Percentiles rank a stretch among this genome's conserved stretches.
Conservation (phyloP, 352 stramenopile species). For the Thalassiosira exigua region DNA sequence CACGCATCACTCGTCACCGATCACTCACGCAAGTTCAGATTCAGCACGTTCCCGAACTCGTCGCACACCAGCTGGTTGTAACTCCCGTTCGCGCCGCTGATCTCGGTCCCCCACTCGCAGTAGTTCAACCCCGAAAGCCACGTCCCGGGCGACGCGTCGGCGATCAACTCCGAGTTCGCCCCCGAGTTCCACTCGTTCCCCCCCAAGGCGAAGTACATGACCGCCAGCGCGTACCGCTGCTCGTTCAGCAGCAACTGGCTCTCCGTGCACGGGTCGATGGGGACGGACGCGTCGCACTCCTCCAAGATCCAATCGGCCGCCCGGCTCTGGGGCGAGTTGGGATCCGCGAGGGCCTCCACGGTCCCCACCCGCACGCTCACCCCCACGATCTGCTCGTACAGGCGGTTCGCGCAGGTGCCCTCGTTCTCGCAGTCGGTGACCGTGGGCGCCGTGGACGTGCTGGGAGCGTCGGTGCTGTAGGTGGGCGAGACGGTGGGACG, state of each 20-base stretch:
- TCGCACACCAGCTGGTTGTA: slow-evolving; percentile 62
- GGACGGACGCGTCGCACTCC: slow-evolving; percentile 39
- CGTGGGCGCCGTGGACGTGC: slow-evolving; percentile 21
- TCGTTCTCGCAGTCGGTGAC: slow-evolving; percentile 37
- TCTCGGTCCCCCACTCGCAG: slow-evolving; percentile 52
- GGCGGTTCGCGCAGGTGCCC: slow-evolving; percentile 51
- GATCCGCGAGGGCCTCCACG: slow-evolving; percentile 30
- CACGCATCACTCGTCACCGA: too few species aligned
- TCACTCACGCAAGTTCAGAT: slow-evolving; percentile 64
- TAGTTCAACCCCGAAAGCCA: slow-evolving; percentile 59
- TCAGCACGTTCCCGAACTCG: slow-evolving; percentile 63
- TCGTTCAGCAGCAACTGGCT: slow-evolving; percentile 53
- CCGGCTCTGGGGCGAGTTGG: slow-evolving; percentile 37
- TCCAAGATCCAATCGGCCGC: slow-evolving; percentile 58
- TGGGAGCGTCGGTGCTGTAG: background rate
- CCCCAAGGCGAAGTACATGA: slow-evolving; percentile 64
- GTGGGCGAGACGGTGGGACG: background rate
- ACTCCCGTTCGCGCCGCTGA: slow-evolving; percentile 18
- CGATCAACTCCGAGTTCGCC: slow-evolving; percentile 34
- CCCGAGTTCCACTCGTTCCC: slow-evolving; percentile 54
- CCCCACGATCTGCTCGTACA: slow-evolving; percentile 39
- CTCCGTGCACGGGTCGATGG: slow-evolving; percentile 52
- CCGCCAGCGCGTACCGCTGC: slow-evolving; percentile 61
- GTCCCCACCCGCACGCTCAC: slow-evolving; percentile 50
- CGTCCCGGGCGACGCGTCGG: slow-evolving; percentile 15